Base-by-base conservation (phyloP, 768 basidiomycete genomes). In the Suillus tomentosus region DNA sequence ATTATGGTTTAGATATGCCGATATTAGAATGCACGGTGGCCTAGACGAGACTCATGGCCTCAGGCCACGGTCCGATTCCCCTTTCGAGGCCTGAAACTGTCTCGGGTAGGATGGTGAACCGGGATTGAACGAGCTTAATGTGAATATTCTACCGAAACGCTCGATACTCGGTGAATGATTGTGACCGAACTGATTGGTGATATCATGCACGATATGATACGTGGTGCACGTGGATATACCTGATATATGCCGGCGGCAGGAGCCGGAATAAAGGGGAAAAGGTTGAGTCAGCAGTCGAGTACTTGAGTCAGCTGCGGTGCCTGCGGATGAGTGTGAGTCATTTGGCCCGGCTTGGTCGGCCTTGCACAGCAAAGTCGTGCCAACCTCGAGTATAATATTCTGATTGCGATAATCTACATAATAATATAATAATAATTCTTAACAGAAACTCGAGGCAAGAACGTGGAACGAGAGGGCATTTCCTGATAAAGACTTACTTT, bases 381-480 rank as follows among this genome's bases (percentile, higher is more conserved):
- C 27, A 40, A 31, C 57, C 55, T 61, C 59, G 63, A 48, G 59
- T 50, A 50, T 6, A 42, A 42, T 42, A 43, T 40, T 40, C 40
- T 40, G 39, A 40, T 40, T 40, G 13, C 13, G 5, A 43, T 45
- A 47, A 39, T 39, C 39, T 39, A 39, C 13, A 13, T 39, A 39
- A 39, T 42, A 42, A 42, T 15, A 42, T 61, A 27, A 27, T 60
- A 36, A 27, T 62, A 47, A 50, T 50, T 48, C 24, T 24, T 60
- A 17, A 48, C 53, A 65, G 57, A 75, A 74, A 68, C 70, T 71
- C 68, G 73, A 76, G 75, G 74, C 61, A 66, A 61, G 70, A 76
- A 75, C 74, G 73, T 74, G 73, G 42, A 40, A 40, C 48, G 58
- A 56, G 61, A 58, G 53, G 53, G 53, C 17, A 58, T 58, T 58